Conservation (phyloP, 495 filamentous ascomycete species). For the Lasiosphaeris hirsuta region DNA sequence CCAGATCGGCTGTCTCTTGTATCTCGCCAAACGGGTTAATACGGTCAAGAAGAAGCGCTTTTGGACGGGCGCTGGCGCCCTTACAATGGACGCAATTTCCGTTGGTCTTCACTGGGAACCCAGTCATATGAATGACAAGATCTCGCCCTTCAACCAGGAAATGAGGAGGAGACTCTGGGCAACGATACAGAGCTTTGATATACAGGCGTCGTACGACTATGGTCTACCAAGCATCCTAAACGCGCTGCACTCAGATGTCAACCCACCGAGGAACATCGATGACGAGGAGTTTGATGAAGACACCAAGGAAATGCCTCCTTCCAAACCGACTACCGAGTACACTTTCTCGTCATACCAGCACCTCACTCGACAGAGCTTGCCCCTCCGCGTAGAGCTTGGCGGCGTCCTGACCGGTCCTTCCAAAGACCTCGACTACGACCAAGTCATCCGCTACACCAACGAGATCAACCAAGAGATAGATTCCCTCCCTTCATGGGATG, state of each 20-base stretch:
- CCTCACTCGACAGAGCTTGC: slow-evolving; percentile 36
- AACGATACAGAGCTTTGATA: slow-evolving; percentile 57
- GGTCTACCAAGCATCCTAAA: slow-evolving; percentile 51
- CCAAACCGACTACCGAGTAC: slow-evolving; percentile 32
- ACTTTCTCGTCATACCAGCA: slow-evolving; percentile 42
- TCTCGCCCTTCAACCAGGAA: slow-evolving; percentile 55
- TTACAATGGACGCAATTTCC: slow-evolving; percentile 54
- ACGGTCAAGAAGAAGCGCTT: slow-evolving; percentile 48
- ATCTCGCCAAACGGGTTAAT: slow-evolving; percentile 44
- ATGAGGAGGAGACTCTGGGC: slow-evolving; percentile 65
- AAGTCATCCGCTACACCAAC: slow-evolving; percentile 44
- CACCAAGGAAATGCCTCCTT: slow-evolving; percentile 34
- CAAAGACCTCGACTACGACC: slow-evolving; percentile 38
- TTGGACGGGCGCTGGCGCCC: slow-evolving; percentile 53
- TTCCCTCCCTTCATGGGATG: slow-evolving; percentile 41
- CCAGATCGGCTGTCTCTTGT: slow-evolving; percentile 43
- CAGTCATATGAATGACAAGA: slow-evolving; percentile 29
- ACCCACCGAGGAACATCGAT: slow-evolving; percentile 41
- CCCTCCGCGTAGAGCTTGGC: slow-evolving; percentile 41
- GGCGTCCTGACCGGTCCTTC: slow-evolving; percentile 33
- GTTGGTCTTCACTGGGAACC: slow-evolving; percentile 58
- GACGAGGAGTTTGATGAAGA: slow-evolving; percentile 45
- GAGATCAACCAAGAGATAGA: slow-evolving; percentile 44
- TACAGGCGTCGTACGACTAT: slow-evolving; percentile 57
- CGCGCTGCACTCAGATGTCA: slow-evolving; percentile 36